Base-by-base conservation (phyloP, 1,284 basidiomycete genomes). In the Blastosporella zonata region DNA sequence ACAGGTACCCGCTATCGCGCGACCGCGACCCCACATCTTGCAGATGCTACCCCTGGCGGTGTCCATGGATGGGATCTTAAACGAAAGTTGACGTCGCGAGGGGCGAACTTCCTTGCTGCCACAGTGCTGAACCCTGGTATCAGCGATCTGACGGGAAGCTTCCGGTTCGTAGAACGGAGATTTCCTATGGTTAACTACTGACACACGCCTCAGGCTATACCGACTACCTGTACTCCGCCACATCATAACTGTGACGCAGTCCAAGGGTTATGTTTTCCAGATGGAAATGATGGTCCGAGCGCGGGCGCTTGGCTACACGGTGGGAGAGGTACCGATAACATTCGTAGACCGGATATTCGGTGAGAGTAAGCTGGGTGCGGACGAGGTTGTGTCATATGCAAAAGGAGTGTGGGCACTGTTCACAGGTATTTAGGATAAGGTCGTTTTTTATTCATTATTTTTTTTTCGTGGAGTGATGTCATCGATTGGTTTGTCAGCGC, bases 271-370 rank as follows among this genome's bases (percentile, higher is more conserved):
- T 61, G 93, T 96, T 12, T 95, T 96, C 74, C 93, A 96, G 72
- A 96, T 96, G 93, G 93, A 96, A 67, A 95, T 95, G 81, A 93
- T 95, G 77, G 93, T 93, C 21, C 82, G 93, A 3, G 93, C 93
- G 1, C 77, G 84, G 39, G 80, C 87, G 1, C 70, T 89, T 43
- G 91, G 90, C 6, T 95, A 92, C 68, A 80, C 78, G 4, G 82
- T 96, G 1, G 93, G 90, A 9, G 93, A 96, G 66, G 81, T 95
- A 38, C 93, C 93, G 0, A 96, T 96, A 59, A 95, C 91, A 1
- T 96, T 96, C 63, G 92, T 93, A 27, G 93, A 96, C 69, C 80
- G 93, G 31, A 85, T 96, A 58, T 95, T 88, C 65, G 93, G 93
- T 2, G 92, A 95, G 68, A 92, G 88, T 65, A 96, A 96, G 69